Base-by-base conservation (phyloP, 768 basidiomycete genomes). In the Leccinum pellstonianum region DNA sequence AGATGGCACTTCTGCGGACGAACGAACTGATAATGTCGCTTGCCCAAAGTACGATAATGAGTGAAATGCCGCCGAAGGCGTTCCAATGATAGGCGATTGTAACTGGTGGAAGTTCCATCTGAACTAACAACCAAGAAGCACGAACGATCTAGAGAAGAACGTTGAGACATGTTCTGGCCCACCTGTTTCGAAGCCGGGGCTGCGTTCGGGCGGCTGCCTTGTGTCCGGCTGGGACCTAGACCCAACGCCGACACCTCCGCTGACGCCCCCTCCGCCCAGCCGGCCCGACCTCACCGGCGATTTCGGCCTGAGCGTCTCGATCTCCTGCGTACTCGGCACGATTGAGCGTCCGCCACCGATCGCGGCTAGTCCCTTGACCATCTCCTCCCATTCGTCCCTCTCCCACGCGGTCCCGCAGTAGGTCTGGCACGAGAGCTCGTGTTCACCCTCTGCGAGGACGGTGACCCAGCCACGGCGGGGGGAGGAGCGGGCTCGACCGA, bases 381-480 rank as follows among this genome's bases (percentile, higher is more conserved):
- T 77, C 53, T 80, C 78, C 47, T 90, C 88, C 88, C 88, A 92
- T 0, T 69, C 75, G 61, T 85, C 85, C 47, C 79, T 82, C 17
- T 81, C 79, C 88, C 87, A 91, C 15, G 31, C 73, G 73, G 21
- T 73, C 72, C 29, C 64, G 71, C 1, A 64, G 53, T 61, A 73
- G 71, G 17, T 72, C 70, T 62, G 79, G 78, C 41, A 86, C 71
- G 25, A 25, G 54, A 77, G 78, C 23, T 79, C 77, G 59, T 87
- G 82, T 66, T 87, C 86, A 5, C 83, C 85, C 4, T 86, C 85
- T 2, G 81, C 81, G 49, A 90, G 79, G 11, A 88, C 86, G n/a
- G 93, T 91, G 11, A 97, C 87, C 96, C 96, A 99, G 6, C 96
- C 96, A 12, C 86, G 83, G 0, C 95, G 84, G 5, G 92, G 76